These are phyloP conservation scores for Leucoagaricus sp. DNA, from an alignment of 1,284 basidiomycete genomes.

Conservation along the genomic window DNA sequence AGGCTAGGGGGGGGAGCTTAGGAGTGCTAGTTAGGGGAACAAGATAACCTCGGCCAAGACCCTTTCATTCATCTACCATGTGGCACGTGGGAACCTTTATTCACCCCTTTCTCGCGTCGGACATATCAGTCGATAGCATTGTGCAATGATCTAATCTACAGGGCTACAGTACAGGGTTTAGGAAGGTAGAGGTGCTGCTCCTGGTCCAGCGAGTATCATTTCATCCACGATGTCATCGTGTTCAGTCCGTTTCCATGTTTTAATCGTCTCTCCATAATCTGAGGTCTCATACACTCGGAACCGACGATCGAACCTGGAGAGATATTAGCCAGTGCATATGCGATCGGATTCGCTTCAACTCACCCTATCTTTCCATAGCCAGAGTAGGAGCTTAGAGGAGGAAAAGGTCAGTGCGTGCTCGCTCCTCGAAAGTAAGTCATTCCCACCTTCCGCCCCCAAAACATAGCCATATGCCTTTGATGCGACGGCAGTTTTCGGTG, in stretches of 20 bases:
- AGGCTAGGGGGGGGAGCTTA: background rate
- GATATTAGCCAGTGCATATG: constrained; percentile 6
- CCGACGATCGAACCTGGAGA: constrained; percentile 77
- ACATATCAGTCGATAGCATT: constrained; percentile 1
- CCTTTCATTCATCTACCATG: background rate
- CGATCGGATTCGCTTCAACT: constrained; percentile 18
- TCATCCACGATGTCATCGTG: constrained; percentile 70
- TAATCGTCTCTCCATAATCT: constrained; percentile 87
- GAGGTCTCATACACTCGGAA: constrained; percentile 86
- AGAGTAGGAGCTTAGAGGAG: constrained; percentile 66
- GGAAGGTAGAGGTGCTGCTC: constrained; percentile 35
- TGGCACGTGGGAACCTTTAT: constrained; percentile 6
- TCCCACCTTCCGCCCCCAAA: constrained; percentile 88
- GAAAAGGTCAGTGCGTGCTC: background rate
- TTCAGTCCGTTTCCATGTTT: constrained; percentile 88
- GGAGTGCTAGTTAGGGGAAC: background rate
- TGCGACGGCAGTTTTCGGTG: constrained; percentile 85
- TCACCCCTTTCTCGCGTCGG: background rate
- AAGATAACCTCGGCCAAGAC: background rate
- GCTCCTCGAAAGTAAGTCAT: background rate
- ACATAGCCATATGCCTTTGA: constrained; percentile 89
- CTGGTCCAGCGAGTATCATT: constrained; percentile 57
- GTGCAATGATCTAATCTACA: constrained; percentile 10
- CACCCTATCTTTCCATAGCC: constrained; percentile 81
- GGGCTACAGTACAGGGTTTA: constrained; percentile 18